These are phyloP conservation scores for Neopestalotiopsis clavispora DNA, from an alignment of 2,329 filamentous ascomycete species.

Conservation along the genomic window DNA sequence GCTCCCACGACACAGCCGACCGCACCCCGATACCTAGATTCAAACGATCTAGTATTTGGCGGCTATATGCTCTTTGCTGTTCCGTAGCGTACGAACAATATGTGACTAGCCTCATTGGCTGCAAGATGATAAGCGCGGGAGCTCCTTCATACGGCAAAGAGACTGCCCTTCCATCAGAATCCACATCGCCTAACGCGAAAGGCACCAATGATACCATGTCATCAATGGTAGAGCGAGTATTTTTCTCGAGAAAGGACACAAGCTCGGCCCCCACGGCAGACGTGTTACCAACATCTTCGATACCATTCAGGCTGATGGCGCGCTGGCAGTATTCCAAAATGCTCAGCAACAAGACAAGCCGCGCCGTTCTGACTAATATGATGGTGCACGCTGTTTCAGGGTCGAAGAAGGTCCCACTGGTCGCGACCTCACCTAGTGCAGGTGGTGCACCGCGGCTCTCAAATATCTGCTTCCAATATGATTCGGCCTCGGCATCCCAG, in stretches of 20 bases:
- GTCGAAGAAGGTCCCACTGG: neutral
- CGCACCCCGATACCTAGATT: conserved; percentile 36
- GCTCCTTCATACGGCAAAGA: conserved; percentile 27
- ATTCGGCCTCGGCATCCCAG: conserved; percentile 5
- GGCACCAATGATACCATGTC: conserved; percentile 4
- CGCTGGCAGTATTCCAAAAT: neutral
- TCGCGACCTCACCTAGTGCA: neutral
- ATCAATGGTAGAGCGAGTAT: neutral
- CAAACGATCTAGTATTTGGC: conserved; percentile 30
- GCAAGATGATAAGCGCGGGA: conserved; percentile 35
- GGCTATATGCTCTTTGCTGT: conserved; percentile 28
- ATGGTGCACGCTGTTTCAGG: conserved; percentile 11
- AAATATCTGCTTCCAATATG: conserved; percentile 2
- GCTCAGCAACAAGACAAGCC: conserved; percentile 2
- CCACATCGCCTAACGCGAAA: neutral
- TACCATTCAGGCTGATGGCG: neutral
- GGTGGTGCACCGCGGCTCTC: conserved; percentile 1
- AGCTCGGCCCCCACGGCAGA: neutral
- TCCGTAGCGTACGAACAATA: conserved; percentile 33
- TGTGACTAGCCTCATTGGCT: conserved; percentile 37
- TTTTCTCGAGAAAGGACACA: neutral
- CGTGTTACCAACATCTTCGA: neutral
- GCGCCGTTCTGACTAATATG: conserved; percentile 5
- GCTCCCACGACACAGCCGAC: conserved; percentile 27
- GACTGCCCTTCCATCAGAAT: neutral